Evolutionary conservation across 2,329 filamentous ascomycete genomes (phyloP).

Genomic region (Aspergillus proliferans): DNA sequence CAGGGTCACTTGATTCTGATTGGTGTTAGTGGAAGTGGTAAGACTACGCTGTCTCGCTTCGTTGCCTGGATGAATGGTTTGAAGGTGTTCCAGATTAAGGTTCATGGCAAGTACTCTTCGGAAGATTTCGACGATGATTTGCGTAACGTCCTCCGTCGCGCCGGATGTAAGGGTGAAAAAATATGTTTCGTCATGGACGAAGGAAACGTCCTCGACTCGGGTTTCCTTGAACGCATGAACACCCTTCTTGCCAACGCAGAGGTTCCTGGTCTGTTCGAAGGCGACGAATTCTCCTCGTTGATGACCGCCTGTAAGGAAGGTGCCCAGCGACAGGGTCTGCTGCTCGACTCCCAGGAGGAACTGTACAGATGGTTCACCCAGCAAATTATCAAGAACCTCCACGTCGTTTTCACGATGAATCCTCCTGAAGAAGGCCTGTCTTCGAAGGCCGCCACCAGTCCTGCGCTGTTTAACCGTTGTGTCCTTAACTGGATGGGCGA

Average conservation of each 20-base stretch:
- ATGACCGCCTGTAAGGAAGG: conserved; percentile 99
- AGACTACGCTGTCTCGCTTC: conserved; percentile 95
- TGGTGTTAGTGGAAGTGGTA: conserved; percentile 95
- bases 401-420: conserved; percentile 99
- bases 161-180: conserved; percentile 97
- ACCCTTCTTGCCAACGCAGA: conserved; percentile 98
- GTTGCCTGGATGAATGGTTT: conserved; percentile 99
- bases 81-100: conserved; percentile 99
- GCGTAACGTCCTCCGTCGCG: conserved; percentile 83
- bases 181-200: conserved; percentile 99
- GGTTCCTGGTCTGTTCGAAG: conserved; percentile 95
- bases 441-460: conserved; percentile 94
- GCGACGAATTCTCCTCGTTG: conserved; percentile 95
- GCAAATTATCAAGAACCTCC: conserved; percentile 97
- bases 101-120: conserved; percentile 94
- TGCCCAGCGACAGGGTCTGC: conserved; percentile 86
- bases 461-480: conserved; percentile 97
- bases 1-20: conserved; percentile 98
- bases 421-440: conserved; percentile 90
- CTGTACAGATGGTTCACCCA: conserved; percentile 99
- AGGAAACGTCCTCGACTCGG: conserved; percentile 94
- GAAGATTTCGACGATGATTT: conserved; percentile 99
- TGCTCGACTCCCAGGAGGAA: conserved; percentile 96
- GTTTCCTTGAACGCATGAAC: conserved; percentile 99
- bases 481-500: conserved; percentile 99